These are phyloP conservation scores for Leccinum incarnatum DNA, from an alignment of 768 basidiomycete genomes.

Conservation along the genomic window DNA sequence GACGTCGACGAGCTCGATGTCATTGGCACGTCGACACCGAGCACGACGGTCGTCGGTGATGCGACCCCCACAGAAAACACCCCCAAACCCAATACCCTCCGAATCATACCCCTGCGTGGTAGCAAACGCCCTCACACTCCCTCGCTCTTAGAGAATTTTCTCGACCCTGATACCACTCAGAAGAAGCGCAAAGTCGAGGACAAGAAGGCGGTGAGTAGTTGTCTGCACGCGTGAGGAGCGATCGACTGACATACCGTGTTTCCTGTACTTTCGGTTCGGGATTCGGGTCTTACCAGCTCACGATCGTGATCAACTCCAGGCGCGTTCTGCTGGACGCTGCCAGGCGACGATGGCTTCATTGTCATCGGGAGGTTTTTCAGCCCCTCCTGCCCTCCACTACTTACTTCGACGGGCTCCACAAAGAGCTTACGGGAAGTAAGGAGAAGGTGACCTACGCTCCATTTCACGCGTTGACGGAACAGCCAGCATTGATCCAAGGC, in stretches of 20 bases:
- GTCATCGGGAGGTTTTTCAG: constrained; percentile 43
- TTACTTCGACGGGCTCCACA: constrained; percentile 38
- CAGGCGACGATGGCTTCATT: constrained; percentile 45
- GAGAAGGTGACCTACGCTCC: constrained; percentile 33
- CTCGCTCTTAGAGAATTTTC: constrained; percentile 6
- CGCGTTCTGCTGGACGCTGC: constrained; percentile 40
- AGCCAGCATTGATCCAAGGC: constrained; percentile 49
- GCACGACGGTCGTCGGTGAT: constrained; percentile 30
- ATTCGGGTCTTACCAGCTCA: constrained; percentile 32
- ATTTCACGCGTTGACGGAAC: constrained; percentile 39
- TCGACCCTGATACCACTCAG: background rate
- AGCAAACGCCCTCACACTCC: constrained; percentile 20
- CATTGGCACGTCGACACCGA: constrained; percentile 26
- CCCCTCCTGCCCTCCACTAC: constrained; percentile 44
- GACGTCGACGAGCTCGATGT: constrained; percentile 32
- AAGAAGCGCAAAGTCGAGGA: constrained; percentile 36
- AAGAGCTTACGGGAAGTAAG: constrained; percentile 29
- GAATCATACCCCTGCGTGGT: constrained; percentile 11
- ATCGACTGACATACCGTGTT: background rate
- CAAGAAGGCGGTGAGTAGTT: constrained; percentile 40
- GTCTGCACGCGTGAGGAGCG: background rate
- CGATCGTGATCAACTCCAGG: constrained; percentile 36
- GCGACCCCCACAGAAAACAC: constrained; percentile 20
- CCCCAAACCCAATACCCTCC: constrained; percentile 2
- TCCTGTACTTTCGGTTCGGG: background rate